Evolutionary conservation across 345 rosid species (phyloP).

Genomic region (Viola odorata): DNA sequence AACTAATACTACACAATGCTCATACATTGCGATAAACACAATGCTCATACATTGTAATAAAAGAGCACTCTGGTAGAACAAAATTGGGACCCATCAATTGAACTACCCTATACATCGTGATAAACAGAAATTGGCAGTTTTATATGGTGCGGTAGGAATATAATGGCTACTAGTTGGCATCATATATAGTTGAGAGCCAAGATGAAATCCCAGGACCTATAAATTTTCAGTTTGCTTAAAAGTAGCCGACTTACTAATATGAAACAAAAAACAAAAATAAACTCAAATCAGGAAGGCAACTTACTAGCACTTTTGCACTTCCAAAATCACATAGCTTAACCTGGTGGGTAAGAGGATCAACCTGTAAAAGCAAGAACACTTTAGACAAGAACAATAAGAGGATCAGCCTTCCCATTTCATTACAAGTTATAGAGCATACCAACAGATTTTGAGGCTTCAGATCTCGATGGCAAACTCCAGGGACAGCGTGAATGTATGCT

Average conservation of each 20-base stretch:
- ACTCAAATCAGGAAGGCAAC: slow-evolving; percentile 8
- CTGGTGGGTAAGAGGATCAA: slow-evolving; percentile 78
- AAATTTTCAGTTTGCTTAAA: neutral
- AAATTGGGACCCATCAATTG: neutral
- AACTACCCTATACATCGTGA: too few relatives aligned
- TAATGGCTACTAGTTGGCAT: neutral
- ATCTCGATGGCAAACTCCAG: slow-evolving; percentile 86
- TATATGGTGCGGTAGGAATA: too few relatives aligned
- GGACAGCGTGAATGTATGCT: slow-evolving; percentile 71
- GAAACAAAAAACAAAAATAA: neutral
- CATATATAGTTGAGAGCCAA: neutral
- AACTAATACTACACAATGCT: neutral
- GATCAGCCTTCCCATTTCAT: neutral
- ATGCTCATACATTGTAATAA: too few relatives aligned
- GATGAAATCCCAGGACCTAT: neutral
- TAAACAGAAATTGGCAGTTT: too few relatives aligned
- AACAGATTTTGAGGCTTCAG: slow-evolving; percentile 86
- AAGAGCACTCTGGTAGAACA: neutral
- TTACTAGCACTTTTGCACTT: slow-evolving; percentile 84
- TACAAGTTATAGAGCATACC: slow-evolving; percentile 36
- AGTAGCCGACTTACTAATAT: neutral
- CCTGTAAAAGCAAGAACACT: slow-evolving; percentile 34
- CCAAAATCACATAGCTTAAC: slow-evolving; percentile 72
- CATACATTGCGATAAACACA: too few relatives aligned
- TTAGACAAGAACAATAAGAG: slow-evolving; percentile 4